Evolutionary conservation across 768 basidiomycete species (phyloP).

Genomic region (Pleurotus sapidus): DNA sequence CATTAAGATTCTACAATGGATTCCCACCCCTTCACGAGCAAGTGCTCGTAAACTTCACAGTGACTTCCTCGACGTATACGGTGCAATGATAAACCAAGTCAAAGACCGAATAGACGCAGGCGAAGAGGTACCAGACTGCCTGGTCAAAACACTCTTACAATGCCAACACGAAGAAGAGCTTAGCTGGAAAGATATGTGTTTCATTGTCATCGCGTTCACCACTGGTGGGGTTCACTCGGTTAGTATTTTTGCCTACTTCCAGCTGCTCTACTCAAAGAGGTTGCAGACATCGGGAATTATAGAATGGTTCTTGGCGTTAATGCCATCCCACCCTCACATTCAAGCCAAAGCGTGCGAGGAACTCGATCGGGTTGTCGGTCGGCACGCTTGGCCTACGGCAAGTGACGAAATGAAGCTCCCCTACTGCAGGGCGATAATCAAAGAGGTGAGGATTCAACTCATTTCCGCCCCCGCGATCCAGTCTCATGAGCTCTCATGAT

Average conservation of each 20-base stretch:
- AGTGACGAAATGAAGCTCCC: conserved; percentile 19
- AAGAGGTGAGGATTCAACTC: conserved; percentile 15
- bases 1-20: conserved; percentile 12
- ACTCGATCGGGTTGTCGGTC: conserved; percentile 17
- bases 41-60: conserved; percentile 15
- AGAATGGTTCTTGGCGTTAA: conserved; percentile 21
- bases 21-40: conserved; percentile 12
- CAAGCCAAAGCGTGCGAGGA: conserved; percentile 15
- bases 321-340: conserved; percentile 17
- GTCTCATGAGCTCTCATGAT: no score
- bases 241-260: conserved; percentile 1
- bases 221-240: conserved; percentile 30
- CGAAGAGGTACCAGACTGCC: conserved; percentile 30
- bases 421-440: conserved; percentile 21
- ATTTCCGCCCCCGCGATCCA: neutral
- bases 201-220: conserved; percentile 25
- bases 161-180: conserved; percentile 23
- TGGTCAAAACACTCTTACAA: conserved; percentile 26
- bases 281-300: conserved; percentile 17
- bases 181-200: conserved; percentile 26
- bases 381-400: conserved; percentile 17
- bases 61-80: conserved; percentile 25
- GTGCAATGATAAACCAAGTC: conserved; percentile 23
- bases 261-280: neutral
- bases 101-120: conserved; percentile 23